A percentile compares a stretch with the other conserved stretches of the same genome.
phyloP scores from a whole-genome alignment of 2,329 filamentous ascomycete species.

The Pseudomassariella vexata region DNA sequence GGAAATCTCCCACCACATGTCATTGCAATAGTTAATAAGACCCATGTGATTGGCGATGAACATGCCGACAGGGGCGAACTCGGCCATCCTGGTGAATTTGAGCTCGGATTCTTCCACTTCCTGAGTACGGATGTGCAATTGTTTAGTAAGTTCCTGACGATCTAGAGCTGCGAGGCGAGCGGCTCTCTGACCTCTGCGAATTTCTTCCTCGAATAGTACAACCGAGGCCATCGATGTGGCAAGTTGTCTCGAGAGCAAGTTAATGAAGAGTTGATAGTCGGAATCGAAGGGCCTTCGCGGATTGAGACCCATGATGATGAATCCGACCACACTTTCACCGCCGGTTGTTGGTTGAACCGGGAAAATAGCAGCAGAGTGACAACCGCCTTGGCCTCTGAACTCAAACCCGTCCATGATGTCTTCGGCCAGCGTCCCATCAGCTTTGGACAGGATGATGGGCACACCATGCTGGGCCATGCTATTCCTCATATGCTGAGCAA shows the following conservation, averaged over 20 bases:
- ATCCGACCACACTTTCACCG: slow-evolving; percentile 68
- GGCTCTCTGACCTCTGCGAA: slow-evolving; percentile 65
- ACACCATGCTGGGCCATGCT: slow-evolving; percentile 61
- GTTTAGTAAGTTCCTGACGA: slow-evolving; percentile 69
- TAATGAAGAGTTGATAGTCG: slow-evolving; percentile 73
- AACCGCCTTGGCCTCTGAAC: slow-evolving; percentile 67
- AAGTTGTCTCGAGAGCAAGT: slow-evolving; percentile 67
- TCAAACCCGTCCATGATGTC: slow-evolving; percentile 61
- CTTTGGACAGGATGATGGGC: slow-evolving; percentile 63
- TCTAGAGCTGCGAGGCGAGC: slow-evolving; percentile 71
- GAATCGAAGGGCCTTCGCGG: slow-evolving; percentile 73
- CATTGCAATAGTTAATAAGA: slow-evolving; percentile 73
- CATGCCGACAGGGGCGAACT: slow-evolving; percentile 77
- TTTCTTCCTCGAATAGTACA: slow-evolving; percentile 78
- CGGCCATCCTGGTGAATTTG: slow-evolving; percentile 78
- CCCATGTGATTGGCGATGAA: slow-evolving; percentile 74
- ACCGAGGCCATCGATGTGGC: slow-evolving; percentile 77
- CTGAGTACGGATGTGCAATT: slow-evolving; percentile 60
- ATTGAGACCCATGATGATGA: slow-evolving; percentile 74
- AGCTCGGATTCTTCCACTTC: slow-evolving; percentile 65
- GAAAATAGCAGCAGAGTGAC: slow-evolving; percentile 66
- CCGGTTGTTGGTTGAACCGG: slow-evolving; percentile 71
- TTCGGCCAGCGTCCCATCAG: slow-evolving; percentile 58
- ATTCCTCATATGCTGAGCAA: slow-evolving; percentile 70
- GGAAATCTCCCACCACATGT: slow-evolving; percentile 71